A percentile compares a stretch with the other conserved stretches of the same genome.
Evolutionary conservation across 257 asterid species (phyloP).

Genomic region (Penstemon newberryi): DNA sequence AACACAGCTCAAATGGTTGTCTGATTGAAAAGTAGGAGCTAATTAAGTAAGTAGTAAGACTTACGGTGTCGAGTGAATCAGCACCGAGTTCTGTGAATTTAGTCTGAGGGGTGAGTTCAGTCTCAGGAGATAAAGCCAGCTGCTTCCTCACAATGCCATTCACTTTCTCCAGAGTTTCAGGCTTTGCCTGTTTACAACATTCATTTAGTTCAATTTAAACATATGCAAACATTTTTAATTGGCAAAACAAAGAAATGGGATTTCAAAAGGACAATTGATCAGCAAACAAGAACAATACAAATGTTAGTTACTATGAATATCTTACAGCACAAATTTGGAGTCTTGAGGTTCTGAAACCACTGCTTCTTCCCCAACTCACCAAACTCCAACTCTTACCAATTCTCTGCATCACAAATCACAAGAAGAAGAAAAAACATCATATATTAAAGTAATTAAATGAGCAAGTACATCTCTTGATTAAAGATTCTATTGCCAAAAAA

Average conservation of each 20-base stretch:
- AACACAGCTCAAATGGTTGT: background rate
- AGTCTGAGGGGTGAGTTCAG: slow-evolving; percentile 50
- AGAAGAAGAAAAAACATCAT: background rate
- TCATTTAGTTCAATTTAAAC: no score
- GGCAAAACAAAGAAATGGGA: background rate
- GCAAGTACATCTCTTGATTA: no score
- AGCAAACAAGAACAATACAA: background rate
- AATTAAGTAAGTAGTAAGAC: background rate
- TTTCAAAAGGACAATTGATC: background rate
- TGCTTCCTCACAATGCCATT: slow-evolving; percentile 63
- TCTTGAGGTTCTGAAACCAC: slow-evolving; percentile 42
- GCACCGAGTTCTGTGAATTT: slow-evolving; percentile 69
- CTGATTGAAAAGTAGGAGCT: background rate
- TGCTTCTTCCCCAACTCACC: slow-evolving; percentile 43
- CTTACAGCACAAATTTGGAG: slow-evolving; percentile 54
- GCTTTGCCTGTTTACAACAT: slow-evolving; percentile 48
- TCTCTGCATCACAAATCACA: slow-evolving; percentile 32
- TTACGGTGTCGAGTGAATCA: slow-evolving; percentile 80
- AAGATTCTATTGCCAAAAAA: no score
- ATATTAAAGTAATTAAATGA: no score
- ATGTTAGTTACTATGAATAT: background rate
- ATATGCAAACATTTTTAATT: background rate
- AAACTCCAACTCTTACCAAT: slow-evolving; percentile 29
- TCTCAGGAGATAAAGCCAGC: slow-evolving; percentile 56
- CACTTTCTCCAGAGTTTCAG: slow-evolving; percentile 69